These are phyloP conservation scores for Zygnema cylindricum DNA, from an alignment of 139 green algal genomes.

Conservation along the genomic window DNA sequence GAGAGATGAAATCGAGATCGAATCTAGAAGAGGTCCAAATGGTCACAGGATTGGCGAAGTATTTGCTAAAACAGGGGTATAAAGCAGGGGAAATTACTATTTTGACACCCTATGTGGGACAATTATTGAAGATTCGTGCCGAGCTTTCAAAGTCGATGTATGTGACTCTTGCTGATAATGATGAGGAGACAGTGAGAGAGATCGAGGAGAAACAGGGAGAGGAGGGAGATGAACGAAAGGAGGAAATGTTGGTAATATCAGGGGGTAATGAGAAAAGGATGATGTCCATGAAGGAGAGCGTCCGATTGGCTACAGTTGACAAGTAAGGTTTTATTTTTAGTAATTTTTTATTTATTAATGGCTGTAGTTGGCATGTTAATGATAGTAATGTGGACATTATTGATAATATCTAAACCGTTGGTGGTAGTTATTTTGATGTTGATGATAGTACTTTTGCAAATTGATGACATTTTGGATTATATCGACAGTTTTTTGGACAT, in stretches of 20 bases:
- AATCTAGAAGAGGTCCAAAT: constrained; percentile 74
- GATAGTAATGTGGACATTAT: too few relatives aligned
- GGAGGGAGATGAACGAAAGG: neutral
- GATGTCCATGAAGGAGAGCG: constrained; percentile 29
- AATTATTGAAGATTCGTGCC: constrained; percentile 67
- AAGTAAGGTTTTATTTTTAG: constrained; percentile 73
- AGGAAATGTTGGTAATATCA: neutral
- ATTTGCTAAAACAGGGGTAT: constrained; percentile 76
- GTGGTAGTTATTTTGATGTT: too few relatives aligned
- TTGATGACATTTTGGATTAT: too few relatives aligned
- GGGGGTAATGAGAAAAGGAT: neutral
- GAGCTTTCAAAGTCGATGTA: constrained; percentile 61
- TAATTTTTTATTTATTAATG: too few relatives aligned
- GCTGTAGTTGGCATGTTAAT: too few relatives aligned
- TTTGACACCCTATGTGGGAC: constrained; percentile 81
- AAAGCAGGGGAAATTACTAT: constrained; percentile 71
- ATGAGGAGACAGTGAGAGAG: constrained; percentile 64
- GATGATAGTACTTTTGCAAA: too few relatives aligned
- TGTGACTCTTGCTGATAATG: constrained; percentile 69
- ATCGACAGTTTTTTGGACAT: too few relatives aligned
- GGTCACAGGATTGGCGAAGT: constrained; percentile 64
- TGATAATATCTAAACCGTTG: too few relatives aligned
- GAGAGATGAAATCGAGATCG: constrained; percentile 69
- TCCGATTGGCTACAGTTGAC: constrained; percentile 79
- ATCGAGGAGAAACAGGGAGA: constrained; percentile 62